Percentiles rank a stretch among this genome's conserved stretches.
These are phyloP conservation scores for Ogataea degrootiae DNA, from an alignment of 805 yeast species.

Conservation along the genomic window DNA sequence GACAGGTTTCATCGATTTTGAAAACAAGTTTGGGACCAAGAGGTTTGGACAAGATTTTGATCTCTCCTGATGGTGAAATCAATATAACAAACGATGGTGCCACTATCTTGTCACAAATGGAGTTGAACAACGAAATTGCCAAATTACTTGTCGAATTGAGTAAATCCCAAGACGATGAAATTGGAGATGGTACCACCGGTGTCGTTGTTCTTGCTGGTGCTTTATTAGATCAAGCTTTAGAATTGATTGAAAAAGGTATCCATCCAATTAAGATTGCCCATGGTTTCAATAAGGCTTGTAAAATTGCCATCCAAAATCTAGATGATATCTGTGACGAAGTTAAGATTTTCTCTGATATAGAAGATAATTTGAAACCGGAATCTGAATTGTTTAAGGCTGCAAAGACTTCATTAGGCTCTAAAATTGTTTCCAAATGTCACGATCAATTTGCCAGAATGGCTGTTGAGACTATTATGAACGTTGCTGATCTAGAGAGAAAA, in stretches of 20 bases:
- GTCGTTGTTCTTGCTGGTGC: constrained; percentile 97
- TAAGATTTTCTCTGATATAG: constrained; percentile 27
- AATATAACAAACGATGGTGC: constrained; percentile 99
- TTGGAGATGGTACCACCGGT: constrained; percentile 99
- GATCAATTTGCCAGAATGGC: constrained; percentile 96
- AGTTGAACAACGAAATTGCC: constrained; percentile 92
- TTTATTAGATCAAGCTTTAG: constrained; percentile 87
- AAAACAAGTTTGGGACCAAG: constrained; percentile 95
- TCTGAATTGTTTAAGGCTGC: constrained; percentile 84
- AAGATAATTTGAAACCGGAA: constrained; percentile 29
- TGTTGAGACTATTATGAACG: constrained; percentile 89
- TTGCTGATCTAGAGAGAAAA: constrained; percentile 85
- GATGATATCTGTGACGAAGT: constrained; percentile 53
- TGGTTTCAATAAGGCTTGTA: constrained; percentile 96
- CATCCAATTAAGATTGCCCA: constrained; percentile 97
- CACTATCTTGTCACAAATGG: constrained; percentile 93
- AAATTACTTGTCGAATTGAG: constrained; percentile 90
- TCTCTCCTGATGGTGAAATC: constrained; percentile 95
- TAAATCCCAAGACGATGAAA: constrained; percentile 94
- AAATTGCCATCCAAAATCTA: constrained; percentile 74
- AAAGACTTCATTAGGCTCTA: constrained; percentile 89
- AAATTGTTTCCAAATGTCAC: constrained; percentile 90
- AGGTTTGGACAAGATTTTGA: constrained; percentile 94
- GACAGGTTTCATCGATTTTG: constrained; percentile 88
- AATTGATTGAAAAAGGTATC: constrained; percentile 91